Conservation (phyloP, 192 early-diverging fungal genomes). For the Entomortierella beljakovae region DNA sequence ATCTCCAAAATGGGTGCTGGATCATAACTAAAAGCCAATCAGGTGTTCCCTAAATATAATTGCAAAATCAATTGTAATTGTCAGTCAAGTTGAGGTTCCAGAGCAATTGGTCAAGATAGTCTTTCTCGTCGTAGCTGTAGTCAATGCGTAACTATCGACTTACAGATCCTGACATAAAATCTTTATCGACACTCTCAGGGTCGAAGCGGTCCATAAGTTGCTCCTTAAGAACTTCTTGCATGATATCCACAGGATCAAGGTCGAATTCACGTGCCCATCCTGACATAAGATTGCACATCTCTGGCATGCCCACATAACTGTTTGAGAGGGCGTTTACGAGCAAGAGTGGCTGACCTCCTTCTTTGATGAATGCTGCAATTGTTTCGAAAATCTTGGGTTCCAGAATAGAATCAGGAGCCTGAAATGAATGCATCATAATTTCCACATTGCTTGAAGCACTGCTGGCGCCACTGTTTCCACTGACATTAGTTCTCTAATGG, state of each 20-base stretch:
- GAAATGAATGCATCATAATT: slow-evolving; percentile 35
- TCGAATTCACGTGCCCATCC: slow-evolving; percentile 53
- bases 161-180: slow-evolving; percentile 60
- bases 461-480: not conserved
- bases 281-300: slow-evolving; percentile 65
- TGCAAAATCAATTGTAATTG: not conserved
- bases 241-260: slow-evolving; percentile 55
- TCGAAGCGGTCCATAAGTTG: slow-evolving; percentile 73
- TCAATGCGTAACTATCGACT: not conserved
- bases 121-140: not conserved
- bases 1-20: slow-evolving; percentile 71
- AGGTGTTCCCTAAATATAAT: slow-evolving; percentile 54
- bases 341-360: slow-evolving; percentile 62
- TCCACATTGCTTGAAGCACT: slow-evolving; percentile 7
- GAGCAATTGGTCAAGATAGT: not conserved
- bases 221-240: slow-evolving; percentile 64
- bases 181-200: slow-evolving; percentile 61
- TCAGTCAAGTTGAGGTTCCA: not conserved
- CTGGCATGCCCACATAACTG: slow-evolving; percentile 63
- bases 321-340: slow-evolving; percentile 61
- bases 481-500: slow-evolving; percentile 8
- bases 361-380: slow-evolving; percentile 51
- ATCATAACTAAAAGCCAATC: slow-evolving; percentile 70
- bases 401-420: slow-evolving; percentile 58
- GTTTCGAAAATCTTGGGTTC: slow-evolving; percentile 58